Evolutionary conservation across 139 green algal species (phyloP), one percentile per base, ranked within the genome.

Genomic region (Ostreobium quekettii): DNA sequence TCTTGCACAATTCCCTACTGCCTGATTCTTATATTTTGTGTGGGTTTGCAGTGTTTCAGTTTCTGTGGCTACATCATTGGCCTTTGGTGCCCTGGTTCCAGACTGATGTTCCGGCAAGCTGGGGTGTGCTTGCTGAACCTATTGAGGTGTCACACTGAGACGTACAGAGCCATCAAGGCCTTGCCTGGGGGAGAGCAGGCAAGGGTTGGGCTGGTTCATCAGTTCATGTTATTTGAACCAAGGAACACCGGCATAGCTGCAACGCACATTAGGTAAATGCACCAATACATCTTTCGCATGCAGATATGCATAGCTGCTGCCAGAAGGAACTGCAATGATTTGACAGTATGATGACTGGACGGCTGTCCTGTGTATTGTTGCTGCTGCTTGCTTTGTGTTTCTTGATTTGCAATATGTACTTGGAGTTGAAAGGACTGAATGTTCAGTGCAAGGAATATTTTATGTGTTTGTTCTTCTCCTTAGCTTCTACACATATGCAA

Each of bases 151-250:
- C 53, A 62, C n/a, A 36, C 22, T 75, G 2, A 76, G 74, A 11
- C 64, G 11, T 83, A 86, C 67, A 64, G 63, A 1, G 71, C 68
- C 1, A 72, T 87, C 57, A 83, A 83, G 63, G 36, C 48, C 5
- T 37, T 82, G 66, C 74, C 76, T 24, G 74, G 76, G 4, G 72
- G 66, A 11, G 48, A 75, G 26, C 3, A 37, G 4, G 69, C 68
- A 11, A 8, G 31, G 73, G 62, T 86, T 31, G 82, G 82, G 1
- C 60, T 88, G 49, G 82, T 88, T 58, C 78, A 80, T 71, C 80
- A 88, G 65, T 74, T 84, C 71, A 86, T 88, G 66, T 78, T 56
- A 8, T 88, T 86, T 37, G 48, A 74, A 30, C 53, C 53, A 26
- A 62, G 19, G 19, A 26, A 7, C 19, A 28, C 28, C 8, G n/a